Conservation (phyloP, 352 stramenopile genomes). For the Blastocystis sp. region DNA sequence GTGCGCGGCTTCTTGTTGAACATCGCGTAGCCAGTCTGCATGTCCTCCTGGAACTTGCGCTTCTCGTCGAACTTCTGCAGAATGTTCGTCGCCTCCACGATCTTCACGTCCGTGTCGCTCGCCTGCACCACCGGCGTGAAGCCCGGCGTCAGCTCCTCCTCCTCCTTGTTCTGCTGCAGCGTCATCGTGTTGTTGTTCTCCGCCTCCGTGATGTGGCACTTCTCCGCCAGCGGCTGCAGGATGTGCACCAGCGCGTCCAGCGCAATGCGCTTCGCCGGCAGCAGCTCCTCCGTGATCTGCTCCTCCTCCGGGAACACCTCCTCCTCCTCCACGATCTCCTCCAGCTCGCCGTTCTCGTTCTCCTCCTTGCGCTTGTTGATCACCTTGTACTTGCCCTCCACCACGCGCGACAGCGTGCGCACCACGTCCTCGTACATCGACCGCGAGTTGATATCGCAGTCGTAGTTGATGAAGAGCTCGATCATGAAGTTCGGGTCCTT, state of each 20-base stretch:
- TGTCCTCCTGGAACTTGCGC: constrained; percentile 89
- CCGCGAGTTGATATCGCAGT: constrained; percentile 90
- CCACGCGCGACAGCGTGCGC: constrained; percentile 88
- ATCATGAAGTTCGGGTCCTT: constrained; percentile 87
- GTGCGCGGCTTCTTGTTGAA: constrained; percentile 93
- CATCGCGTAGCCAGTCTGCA: constrained; percentile 91
- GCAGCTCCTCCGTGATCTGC: constrained; percentile 56
- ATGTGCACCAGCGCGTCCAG: constrained; percentile 71
- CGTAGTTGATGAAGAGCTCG: constrained; percentile 99
- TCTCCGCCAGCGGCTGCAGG: constrained; percentile 70
- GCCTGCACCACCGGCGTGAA: constrained; percentile 67
- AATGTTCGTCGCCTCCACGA: constrained; percentile 73
- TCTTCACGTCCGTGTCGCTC: constrained; percentile 73
- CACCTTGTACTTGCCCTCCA: constrained; percentile 78
- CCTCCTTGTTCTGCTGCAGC: constrained; percentile 9
- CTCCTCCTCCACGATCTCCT: constrained; percentile 68
- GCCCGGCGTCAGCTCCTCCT: constrained; percentile 52
- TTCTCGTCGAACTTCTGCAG: constrained; percentile 87
- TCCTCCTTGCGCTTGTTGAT: constrained; percentile 67
- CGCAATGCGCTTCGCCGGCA: constrained; percentile 69
- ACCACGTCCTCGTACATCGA: constrained; percentile 95
- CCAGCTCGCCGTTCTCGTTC: constrained; percentile 64
- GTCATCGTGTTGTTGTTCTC: constrained; percentile 65
- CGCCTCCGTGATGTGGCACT: constrained; percentile 60
- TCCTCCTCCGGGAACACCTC: constrained; percentile 64